phyloP scores from a whole-genome alignment of 139 green algal species.

The Micractinium sp. region DNA sequence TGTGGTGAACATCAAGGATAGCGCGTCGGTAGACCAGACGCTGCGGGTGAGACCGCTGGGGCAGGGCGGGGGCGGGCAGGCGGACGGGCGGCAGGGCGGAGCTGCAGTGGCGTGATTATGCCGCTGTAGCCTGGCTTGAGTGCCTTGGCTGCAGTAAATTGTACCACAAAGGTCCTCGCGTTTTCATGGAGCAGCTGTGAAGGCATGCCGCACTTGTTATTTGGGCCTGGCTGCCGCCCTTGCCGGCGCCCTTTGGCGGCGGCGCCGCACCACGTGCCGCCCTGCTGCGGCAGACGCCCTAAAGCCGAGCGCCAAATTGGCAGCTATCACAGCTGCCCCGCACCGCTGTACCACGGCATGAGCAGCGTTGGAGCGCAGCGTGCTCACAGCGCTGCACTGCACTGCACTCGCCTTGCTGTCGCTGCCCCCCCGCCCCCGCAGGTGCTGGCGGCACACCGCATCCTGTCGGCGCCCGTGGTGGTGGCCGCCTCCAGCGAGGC shows the following conservation, averaged over 20 bases:
- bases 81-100: not conserved
- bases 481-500: not conserved
- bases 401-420: not conserved
- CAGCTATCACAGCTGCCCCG: not conserved
- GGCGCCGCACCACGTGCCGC: too few relatives aligned
- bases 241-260: not conserved
- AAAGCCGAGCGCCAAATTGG: too few relatives aligned
- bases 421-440: constrained; percentile 4
- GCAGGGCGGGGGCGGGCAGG: not conserved
- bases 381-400: not conserved
- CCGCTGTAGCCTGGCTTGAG: not conserved
- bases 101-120: not conserved
- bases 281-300: too few relatives aligned
- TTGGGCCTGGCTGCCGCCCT: too few relatives aligned
- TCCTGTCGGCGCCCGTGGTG: constrained; percentile 75
- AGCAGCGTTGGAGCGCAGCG: not conserved
- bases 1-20: constrained; percentile 39
- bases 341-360: not conserved
- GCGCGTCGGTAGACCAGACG: constrained; percentile 43
- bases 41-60: constrained; percentile 19
- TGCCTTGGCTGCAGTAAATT: not conserved
- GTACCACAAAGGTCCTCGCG: not conserved
- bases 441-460: constrained; percentile 66
- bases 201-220: not conserved
- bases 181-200: not conserved